A percentile compares a stretch with the other conserved stretches of the same genome.
Evolutionary conservation across 768 basidiomycete genomes (phyloP).

Genomic region (Tephrocybe sp.): DNA sequence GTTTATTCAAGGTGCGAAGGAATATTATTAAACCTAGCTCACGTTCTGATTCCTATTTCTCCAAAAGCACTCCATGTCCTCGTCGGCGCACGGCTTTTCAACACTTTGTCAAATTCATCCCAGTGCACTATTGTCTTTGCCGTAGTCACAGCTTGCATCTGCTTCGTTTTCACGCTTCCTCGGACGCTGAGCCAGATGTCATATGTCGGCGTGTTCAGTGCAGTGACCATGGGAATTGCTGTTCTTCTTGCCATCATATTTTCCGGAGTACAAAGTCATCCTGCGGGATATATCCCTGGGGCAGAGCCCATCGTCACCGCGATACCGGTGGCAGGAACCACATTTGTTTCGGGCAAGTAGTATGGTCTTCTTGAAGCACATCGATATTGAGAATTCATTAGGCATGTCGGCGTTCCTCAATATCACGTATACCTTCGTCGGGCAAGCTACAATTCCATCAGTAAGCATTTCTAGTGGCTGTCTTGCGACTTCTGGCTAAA

Average conservation of each 20-base stretch:
- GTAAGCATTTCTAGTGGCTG: conserved; percentile 14
- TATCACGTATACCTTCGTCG: conserved; percentile 45
- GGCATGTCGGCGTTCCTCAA: conserved; percentile 48
- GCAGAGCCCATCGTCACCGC: conserved; percentile 36
- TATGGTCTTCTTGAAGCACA: neutral
- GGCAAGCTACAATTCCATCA: conserved; percentile 44
- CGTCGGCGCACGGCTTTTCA: conserved; percentile 47
- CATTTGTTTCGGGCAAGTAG: conserved; percentile 33
- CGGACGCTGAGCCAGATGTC: conserved; percentile 43
- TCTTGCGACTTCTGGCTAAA: neutral
- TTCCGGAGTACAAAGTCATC: conserved; percentile 38
- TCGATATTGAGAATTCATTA: conserved; percentile 5
- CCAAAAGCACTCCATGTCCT: conserved; percentile 42
- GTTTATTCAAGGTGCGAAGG: conserved; percentile 47
- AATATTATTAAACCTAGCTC: neutral
- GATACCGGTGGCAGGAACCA: conserved; percentile 36
- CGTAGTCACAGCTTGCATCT: conserved; percentile 33
- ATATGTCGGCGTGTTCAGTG: conserved; percentile 39
- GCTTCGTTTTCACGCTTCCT: conserved; percentile 43
- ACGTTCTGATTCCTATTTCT: neutral
- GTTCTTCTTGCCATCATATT: conserved; percentile 44
- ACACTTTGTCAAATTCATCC: conserved; percentile 43
- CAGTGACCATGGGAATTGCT: conserved; percentile 46
- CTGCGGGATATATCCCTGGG: conserved; percentile 38
- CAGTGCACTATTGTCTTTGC: conserved; percentile 40